Evolutionary conservation across 352 stramenopile genomes (phyloP), one percentile per base, ranked within the genome.

Genomic region (Pythium guiyangense): DNA sequence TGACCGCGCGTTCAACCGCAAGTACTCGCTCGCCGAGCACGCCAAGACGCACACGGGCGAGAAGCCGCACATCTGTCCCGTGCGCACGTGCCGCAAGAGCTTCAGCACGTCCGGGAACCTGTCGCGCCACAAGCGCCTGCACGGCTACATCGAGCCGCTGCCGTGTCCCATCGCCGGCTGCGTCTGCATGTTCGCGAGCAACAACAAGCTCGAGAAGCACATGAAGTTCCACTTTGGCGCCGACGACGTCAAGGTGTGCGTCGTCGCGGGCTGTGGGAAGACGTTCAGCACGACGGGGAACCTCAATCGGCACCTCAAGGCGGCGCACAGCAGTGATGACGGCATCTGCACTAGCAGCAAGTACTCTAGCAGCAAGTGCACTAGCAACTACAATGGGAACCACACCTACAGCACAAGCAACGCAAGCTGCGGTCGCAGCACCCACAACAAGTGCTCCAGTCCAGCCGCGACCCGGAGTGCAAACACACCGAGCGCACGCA

Each of bases 31-130:
- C 40, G 54, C 56, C 4, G 71, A 84, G 60, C 74, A 86, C 54
- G 71, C 71, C 52, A 83, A 86, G 64, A 80, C 71, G 4, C 75
- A 86, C 62, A 78, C 70, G 49, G 74, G 77, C 42, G 77, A 81
- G 49, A 84, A 75, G 40, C 77, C 74, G 0, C 69, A 82, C 46
- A 60, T 73, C 26, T 85, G 75, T 22, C 69, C 74, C 3, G 69
- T 81, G 34, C 65, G 59, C 4, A 62, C 64, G 1, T 83, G 75
- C 52, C 56, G 56, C 27, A 83, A 83, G 44, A 69, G 75, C 45
- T 83, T 85, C 50, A 83, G 56, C 51, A 85, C 74, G 0, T 76
- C 74, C 0, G 74, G 74, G 2, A 83, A 87, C 47, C 62, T 87
- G 20, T 62, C 74, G 34, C 66, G 77, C 26, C 77, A 87, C 62